phyloP scores from a whole-genome alignment of 1,139 yeast genomes.

The Yamadazyma sp. region DNA sequence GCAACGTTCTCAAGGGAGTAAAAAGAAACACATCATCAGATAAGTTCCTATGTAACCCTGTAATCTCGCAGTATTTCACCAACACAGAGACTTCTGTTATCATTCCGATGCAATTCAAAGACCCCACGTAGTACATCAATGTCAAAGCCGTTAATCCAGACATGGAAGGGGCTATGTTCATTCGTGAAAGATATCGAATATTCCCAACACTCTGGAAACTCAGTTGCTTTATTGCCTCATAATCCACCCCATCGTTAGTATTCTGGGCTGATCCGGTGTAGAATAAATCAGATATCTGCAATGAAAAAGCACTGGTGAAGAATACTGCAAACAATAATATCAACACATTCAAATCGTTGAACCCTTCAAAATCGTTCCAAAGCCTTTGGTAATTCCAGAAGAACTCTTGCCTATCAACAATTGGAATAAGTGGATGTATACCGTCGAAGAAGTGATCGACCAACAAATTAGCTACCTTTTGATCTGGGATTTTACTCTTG shows the following conservation, averaged over 20 bases:
- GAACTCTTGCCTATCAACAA: slow-evolving; percentile 2
- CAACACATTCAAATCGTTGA: slow-evolving; percentile 2
- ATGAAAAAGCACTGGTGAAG: slow-evolving; percentile 3
- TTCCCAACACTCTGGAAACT: slow-evolving; percentile 2
- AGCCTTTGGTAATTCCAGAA: slow-evolving; percentile 2
- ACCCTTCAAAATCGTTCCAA: slow-evolving; percentile 1
- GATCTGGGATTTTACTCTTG: neutral
- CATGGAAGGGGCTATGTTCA: slow-evolving; percentile 2
- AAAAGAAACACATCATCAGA: neutral
- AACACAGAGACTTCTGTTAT: slow-evolving; percentile 3
- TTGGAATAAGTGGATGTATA: slow-evolving; percentile 1
- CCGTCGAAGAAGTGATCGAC: slow-evolving; percentile 2
- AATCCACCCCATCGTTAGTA: neutral
- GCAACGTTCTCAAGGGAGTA: slow-evolving; percentile 3
- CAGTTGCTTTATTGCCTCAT: neutral
- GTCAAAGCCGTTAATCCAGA: slow-evolving; percentile 3
- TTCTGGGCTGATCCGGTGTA: neutral
- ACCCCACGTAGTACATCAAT: slow-evolving; percentile 3
- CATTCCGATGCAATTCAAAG: slow-evolving; percentile 2
- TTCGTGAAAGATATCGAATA: neutral
- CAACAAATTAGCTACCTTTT: neutral
- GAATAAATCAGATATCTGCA: slow-evolving; percentile 1
- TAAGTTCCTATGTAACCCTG: slow-evolving; percentile 3
- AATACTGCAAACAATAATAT: slow-evolving; percentile 3
- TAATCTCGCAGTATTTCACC: slow-evolving; percentile 4